These are phyloP conservation scores for Penicillium chermesinum DNA, from an alignment of 495 filamentous ascomycete genomes.

Conservation along the genomic window DNA sequence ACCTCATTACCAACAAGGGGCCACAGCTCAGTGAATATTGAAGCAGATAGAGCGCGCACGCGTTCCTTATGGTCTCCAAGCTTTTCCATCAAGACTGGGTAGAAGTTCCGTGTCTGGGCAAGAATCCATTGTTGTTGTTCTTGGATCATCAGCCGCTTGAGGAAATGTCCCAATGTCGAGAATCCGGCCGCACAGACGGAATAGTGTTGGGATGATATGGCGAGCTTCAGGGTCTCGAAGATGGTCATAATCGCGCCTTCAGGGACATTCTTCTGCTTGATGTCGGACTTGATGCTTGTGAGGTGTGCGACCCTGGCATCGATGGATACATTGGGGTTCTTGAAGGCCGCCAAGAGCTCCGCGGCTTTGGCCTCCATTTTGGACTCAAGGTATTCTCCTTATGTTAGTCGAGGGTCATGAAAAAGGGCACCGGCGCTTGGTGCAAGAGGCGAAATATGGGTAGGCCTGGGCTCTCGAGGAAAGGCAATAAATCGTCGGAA, in stretches of 20 bases:
- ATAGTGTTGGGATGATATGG: slow-evolving; percentile 66
- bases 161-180: slow-evolving; percentile 76
- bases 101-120: slow-evolving; percentile 58
- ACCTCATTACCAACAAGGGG: slow-evolving; percentile 61
- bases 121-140: slow-evolving; percentile 65
- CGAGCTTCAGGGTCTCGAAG: slow-evolving; percentile 66
- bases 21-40: slow-evolving; percentile 68
- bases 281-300: slow-evolving; percentile 70
- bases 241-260: slow-evolving; percentile 64
- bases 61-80: slow-evolving; percentile 87
- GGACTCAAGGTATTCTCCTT: slow-evolving; percentile 2
- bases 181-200: slow-evolving; percentile 69
- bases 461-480: neutral
- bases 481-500: too few species aligned
- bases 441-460: slow-evolving; percentile 6
- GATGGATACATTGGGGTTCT: slow-evolving; percentile 58
- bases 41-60: slow-evolving; percentile 61
- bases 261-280: slow-evolving; percentile 83
- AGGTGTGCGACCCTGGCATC: slow-evolving; percentile 68
- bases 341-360: slow-evolving; percentile 61
- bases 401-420: slow-evolving; percentile 16
- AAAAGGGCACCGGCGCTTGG: slow-evolving; percentile 4
- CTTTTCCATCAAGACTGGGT: slow-evolving; percentile 71
- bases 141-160: slow-evolving; percentile 78
- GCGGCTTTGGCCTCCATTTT: slow-evolving; percentile 44